phyloP scores from a whole-genome alignment of 1,284 basidiomycete species.

The Sparassis latifolia region DNA sequence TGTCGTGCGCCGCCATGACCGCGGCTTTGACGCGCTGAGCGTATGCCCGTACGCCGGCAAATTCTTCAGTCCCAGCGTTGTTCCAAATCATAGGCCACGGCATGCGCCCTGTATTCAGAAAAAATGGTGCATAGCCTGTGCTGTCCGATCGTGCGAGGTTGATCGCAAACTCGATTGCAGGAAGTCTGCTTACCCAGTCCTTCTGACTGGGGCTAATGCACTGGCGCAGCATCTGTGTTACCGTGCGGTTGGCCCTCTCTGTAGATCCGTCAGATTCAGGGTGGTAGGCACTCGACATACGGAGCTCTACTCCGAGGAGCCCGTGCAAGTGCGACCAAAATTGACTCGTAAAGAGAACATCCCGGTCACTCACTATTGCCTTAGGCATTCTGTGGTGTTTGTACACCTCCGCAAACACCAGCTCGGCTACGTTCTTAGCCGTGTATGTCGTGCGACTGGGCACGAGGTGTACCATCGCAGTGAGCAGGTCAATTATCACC shows the following conservation, averaged over 20 bases:
- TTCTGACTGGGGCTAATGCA: slow-evolving; percentile 24
- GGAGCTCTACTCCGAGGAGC: slow-evolving; percentile 26
- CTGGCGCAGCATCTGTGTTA: slow-evolving; percentile 30
- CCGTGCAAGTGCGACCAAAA: slow-evolving; percentile 34
- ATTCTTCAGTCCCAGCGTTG: neutral
- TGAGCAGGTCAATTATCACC: slow-evolving; percentile 28
- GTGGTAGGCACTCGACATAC: slow-evolving; percentile 26
- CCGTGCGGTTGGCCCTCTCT: slow-evolving; percentile 26
- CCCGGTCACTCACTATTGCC: slow-evolving; percentile 34
- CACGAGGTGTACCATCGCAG: slow-evolving; percentile 24
- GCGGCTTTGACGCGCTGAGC: slow-evolving; percentile 1
- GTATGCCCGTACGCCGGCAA: neutral
- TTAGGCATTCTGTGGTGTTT: slow-evolving; percentile 33
- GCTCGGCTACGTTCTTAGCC: slow-evolving; percentile 30
- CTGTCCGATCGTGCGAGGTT: slow-evolving; percentile 1
- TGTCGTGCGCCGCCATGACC: slow-evolving; percentile 1
- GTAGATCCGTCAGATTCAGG: slow-evolving; percentile 3
- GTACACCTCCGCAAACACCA: slow-evolving; percentile 30
- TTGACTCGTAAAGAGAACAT: slow-evolving; percentile 32
- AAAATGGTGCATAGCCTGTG: slow-evolving; percentile 1
- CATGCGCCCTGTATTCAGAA: neutral
- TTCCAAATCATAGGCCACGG: neutral
- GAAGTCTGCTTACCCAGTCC: slow-evolving; percentile 30
- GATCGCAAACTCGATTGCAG: slow-evolving; percentile 12
- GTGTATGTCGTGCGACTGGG: slow-evolving; percentile 21